Evolutionary conservation across 2,329 filamentous ascomycete genomes (phyloP).

Genomic region (Colletotrichum neosansevieriae): DNA sequence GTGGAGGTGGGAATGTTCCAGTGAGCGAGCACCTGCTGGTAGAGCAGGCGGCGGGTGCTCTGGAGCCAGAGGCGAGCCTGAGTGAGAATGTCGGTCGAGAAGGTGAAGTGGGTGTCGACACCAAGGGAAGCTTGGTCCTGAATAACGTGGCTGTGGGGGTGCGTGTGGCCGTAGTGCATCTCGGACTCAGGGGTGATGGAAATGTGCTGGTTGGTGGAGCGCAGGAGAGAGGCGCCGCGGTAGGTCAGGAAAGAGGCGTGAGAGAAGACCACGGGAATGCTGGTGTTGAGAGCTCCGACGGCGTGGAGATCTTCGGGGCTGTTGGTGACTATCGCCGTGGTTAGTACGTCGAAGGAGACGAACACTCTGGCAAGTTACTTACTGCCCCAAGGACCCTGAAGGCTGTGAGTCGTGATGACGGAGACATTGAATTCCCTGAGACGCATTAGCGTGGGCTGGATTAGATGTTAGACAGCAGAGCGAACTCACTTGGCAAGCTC

Average conservation of each 20-base stretch:
- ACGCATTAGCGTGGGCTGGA: background rate
- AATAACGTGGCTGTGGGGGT: conserved; percentile 56
- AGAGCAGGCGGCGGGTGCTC: conserved; percentile 54
- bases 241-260: conserved; percentile 61
- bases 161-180: conserved; percentile 68
- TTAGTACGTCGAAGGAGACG: background rate
- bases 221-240: conserved; percentile 55
- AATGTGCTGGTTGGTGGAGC: conserved; percentile 63
- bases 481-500: conserved; percentile 48
- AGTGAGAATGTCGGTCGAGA: conserved; percentile 61
- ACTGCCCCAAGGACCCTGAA: conserved; percentile 55
- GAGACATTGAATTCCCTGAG: conserved; percentile 53
- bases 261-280: conserved; percentile 63
- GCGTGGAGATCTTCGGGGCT: conserved; percentile 53
- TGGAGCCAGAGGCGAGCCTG: conserved; percentile 69
- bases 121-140: conserved; percentile 66
- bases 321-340: conserved; percentile 45
- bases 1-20: conserved; percentile 60
- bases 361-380: conserved; percentile 36
- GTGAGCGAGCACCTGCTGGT: conserved; percentile 51
- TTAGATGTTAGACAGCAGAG: background rate
- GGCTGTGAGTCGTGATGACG: conserved; percentile 59
- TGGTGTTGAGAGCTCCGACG: conserved; percentile 55
- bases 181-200: conserved; percentile 71
- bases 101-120: conserved; percentile 67